Evolutionary conservation across 805 yeast genomes (phyloP), one percentile per base, ranked within the genome.

Genomic region (Saccharomycopsis fibuligera): DNA sequence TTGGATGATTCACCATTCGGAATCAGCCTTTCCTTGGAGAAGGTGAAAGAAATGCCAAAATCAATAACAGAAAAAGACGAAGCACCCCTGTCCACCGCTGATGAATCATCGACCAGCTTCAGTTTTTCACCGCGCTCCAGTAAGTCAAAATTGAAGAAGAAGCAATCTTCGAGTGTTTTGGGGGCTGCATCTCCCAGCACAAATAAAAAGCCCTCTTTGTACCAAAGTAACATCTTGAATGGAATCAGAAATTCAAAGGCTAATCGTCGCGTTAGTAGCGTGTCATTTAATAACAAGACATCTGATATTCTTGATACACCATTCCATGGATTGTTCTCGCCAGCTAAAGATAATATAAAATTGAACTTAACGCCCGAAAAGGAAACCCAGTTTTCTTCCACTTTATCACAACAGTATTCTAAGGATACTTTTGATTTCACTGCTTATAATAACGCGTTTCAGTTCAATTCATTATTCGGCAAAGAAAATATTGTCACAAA

Each of bases 1-100:
- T 37, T 53, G 16, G 51, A 51, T 25, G 52, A 42, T 23, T 47
- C 51, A 8, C 56, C 56, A n/a, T 53, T 47, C 50, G 56, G 56
- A 23, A 36, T 53, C 17, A 38, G 37, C 27, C 41, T 53, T 2
- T 31, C 45, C 4, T 40, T 39, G 25, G 38, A 33, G 3, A 45
- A 35, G n/a, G 23, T 47, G 21, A 46, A 29, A 4, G 49, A 49
- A 30, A 53, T 53, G 56, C 56, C 56, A 4, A 36, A 47, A 21
- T 37, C 52, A 12, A 44, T 53, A 21, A 45, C 51, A 12, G 31
- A 21, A 4, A 35, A 44, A 29, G 30, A 23, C 17, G 40, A 42
- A 9, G 6, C 37, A n/a, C 12, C 19, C 14, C 5, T 35, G 4
- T 10, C 30, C 12, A 16, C 36, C 4, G 22, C 19, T 25, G 41